Conservation (phyloP, 768 basidiomycete genomes). For the Lentinus brumalis region DNA sequence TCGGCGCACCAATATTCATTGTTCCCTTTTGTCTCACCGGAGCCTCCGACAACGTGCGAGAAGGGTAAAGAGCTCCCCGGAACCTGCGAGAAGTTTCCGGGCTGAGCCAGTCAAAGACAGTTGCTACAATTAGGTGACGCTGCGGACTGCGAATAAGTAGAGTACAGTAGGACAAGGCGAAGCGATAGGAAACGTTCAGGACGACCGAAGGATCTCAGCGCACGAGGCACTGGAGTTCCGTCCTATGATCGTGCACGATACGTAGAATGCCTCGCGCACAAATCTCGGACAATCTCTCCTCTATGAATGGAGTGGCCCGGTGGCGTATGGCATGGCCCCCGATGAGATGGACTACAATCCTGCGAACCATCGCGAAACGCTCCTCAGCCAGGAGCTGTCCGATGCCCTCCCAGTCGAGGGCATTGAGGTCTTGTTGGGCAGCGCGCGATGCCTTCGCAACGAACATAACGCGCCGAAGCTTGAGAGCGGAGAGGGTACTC, state of each 20-base stretch:
- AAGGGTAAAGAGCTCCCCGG: too few species aligned
- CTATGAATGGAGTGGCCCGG: not conserved
- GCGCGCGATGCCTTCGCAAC: conserved; percentile 7
- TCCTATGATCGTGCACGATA: not conserved
- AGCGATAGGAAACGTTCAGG: too few species aligned
- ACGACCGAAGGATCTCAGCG: too few species aligned
- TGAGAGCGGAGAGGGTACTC: not conserved
- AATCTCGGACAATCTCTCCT: not conserved
- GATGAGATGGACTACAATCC: conserved; percentile 9
- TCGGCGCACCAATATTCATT: too few species aligned
- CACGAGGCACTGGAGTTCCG: too few species aligned
- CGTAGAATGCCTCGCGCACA: not conserved
- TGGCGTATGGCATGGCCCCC: not conserved
- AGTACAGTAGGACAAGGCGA: too few species aligned
- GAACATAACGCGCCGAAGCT: conserved; percentile 12
- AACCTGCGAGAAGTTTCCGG: too few species aligned
- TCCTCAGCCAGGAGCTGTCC: not conserved
- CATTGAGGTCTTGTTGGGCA: not conserved
- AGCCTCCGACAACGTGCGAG: too few species aligned
- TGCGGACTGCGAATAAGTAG: too few species aligned
- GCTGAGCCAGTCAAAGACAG: too few species aligned
- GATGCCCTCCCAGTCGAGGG: conserved; percentile 14
- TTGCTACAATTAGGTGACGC: too few species aligned
- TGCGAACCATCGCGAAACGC: conserved; percentile 6
- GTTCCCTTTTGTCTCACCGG: too few species aligned